phyloP scores from a whole-genome alignment of 2,329 filamentous ascomycete species.

The Ramularia endophylla region DNA sequence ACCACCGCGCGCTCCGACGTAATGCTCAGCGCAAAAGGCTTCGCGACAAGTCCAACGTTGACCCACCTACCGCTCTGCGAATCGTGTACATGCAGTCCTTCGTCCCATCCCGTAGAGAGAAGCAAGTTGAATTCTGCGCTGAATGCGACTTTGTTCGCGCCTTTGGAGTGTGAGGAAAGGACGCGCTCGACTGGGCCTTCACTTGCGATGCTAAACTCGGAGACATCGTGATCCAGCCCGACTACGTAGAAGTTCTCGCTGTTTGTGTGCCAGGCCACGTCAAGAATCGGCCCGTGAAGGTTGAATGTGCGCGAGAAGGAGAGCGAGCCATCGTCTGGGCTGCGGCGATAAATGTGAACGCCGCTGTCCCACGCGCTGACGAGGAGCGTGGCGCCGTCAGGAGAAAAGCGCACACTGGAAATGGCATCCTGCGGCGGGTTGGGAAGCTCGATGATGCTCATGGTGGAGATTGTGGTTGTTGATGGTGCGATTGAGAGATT shows the following conservation, averaged over 20 bases:
- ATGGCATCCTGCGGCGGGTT: constrained; percentile 82
- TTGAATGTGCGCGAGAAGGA: constrained; percentile 32
- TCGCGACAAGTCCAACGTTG: constrained; percentile 65
- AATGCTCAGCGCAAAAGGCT: constrained; percentile 78
- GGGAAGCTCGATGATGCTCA: constrained; percentile 55
- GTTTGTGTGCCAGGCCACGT: constrained; percentile 81
- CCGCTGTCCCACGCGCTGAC: constrained; percentile 93
- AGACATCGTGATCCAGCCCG: constrained; percentile 81
- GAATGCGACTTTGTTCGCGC: constrained; percentile 80
- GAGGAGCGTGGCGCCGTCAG: constrained; percentile 70
- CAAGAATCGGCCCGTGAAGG: constrained; percentile 77
- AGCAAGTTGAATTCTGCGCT: constrained; percentile 69
- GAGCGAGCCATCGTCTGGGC: constrained; percentile 39
- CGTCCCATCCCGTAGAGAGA: constrained; percentile 90
- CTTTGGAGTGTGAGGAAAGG: constrained; percentile 65
- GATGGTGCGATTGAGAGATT: not conserved
- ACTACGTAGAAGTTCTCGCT: constrained; percentile 78
- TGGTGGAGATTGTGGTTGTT: constrained; percentile 8
- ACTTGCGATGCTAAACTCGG: constrained; percentile 65
- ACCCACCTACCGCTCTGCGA: constrained; percentile 31
- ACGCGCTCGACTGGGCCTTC: constrained; percentile 54
- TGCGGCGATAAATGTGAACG: constrained; percentile 67
- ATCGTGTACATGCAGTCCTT: constrained; percentile 78
- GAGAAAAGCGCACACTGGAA: constrained; percentile 80
- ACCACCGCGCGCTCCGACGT: constrained; percentile 83